Conservation (phyloP, 805 yeast genomes). For the Ogataea pignaliae region DNA sequence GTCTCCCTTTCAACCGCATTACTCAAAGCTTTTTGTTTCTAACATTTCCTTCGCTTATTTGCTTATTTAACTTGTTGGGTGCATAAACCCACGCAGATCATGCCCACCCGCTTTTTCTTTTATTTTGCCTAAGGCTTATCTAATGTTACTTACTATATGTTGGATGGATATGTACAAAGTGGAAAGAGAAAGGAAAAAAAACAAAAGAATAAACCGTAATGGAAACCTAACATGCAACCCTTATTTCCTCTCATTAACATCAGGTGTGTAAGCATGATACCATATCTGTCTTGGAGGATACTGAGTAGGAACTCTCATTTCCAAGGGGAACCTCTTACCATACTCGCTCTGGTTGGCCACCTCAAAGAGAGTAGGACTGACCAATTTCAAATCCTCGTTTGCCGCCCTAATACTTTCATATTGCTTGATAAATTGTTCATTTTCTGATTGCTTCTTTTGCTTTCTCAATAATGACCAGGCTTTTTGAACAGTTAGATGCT, state of each 20-base stretch:
- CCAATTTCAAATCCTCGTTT: slow-evolving; percentile 57
- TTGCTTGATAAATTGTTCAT: slow-evolving; percentile 50
- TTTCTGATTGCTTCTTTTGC: slow-evolving; percentile 41
- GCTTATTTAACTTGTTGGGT: too few relatives aligned
- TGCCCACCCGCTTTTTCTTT: too few relatives aligned
- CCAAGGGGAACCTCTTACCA: slow-evolving; percentile 70
- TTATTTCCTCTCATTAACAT: slow-evolving; percentile 11
- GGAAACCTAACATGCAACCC: background rate
- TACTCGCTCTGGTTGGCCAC: slow-evolving; percentile 56
- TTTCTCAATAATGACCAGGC: slow-evolving; percentile 74
- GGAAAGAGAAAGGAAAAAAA: background rate
- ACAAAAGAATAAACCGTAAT: background rate
- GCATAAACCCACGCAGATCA: background rate
- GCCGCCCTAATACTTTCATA: slow-evolving; percentile 64
- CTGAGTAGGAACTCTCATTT: slow-evolving; percentile 83
- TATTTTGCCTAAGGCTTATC: too few relatives aligned
- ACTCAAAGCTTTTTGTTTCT: too few relatives aligned
- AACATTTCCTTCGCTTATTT: too few relatives aligned
- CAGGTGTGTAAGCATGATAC: slow-evolving; percentile 52
- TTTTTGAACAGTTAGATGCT: slow-evolving; percentile 74
- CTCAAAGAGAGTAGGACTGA: slow-evolving; percentile 52
- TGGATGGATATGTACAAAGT: too few relatives aligned
- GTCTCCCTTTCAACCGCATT: too few relatives aligned
- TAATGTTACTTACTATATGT: too few relatives aligned
- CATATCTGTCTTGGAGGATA: slow-evolving; percentile 80